Conservation (phyloP, 345 rosid genomes). For the Mallotus nudiflorus region DNA sequence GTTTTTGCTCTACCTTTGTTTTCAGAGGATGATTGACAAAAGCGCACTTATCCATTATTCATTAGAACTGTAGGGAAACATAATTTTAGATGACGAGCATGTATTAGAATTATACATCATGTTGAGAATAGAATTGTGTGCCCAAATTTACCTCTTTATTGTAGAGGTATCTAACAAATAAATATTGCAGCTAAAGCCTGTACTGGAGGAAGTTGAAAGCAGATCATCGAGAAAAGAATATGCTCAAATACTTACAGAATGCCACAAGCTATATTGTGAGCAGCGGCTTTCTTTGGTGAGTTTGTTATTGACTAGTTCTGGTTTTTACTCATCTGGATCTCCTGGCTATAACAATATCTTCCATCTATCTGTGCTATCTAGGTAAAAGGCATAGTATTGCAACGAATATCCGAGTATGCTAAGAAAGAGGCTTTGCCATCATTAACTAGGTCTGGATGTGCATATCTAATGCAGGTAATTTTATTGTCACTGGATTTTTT, state of each 20-base stretch:
- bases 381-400: conserved; percentile 90
- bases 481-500: not conserved
- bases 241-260: conserved; percentile 76
- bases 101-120: not conserved
- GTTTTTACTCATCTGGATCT: not conserved
- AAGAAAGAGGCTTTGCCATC: conserved; percentile 92
- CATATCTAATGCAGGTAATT: conserved; percentile 88
- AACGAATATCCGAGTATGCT: conserved; percentile 80
- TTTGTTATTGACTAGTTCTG: conserved; percentile 17
- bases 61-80: not conserved
- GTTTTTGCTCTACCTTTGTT: conserved; percentile 7
- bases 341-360: conserved; percentile 11
- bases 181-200: conserved; percentile 79
- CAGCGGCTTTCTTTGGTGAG: conserved; percentile 88
- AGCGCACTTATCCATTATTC: not conserved
- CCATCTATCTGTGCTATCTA: conserved; percentile 27
- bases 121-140: conserved; percentile 1
- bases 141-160: not conserved
- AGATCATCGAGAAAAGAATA: conserved; percentile 92
- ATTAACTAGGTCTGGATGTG: conserved; percentile 96
- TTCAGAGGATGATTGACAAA: not conserved
- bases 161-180: conserved; percentile 22
- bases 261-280: conserved; percentile 94
- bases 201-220: conserved; percentile 87
- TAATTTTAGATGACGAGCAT: not conserved